phyloP scores from a whole-genome alignment of 148 eudicot species.

The Selenicereus undatus region DNA sequence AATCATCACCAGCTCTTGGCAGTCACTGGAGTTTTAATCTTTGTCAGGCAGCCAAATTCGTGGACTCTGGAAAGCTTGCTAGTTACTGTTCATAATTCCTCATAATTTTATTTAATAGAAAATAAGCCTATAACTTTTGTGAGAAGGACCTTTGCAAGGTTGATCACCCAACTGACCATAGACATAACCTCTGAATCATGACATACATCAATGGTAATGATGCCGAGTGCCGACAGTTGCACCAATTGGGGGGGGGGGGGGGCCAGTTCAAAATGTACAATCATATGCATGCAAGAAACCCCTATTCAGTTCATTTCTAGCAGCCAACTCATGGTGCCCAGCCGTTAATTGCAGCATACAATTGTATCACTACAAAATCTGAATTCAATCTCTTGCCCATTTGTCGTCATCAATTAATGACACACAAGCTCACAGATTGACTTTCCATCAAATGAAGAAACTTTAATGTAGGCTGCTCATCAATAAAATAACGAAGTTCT shows the following conservation, averaged over 20 bases:
- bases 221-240: not conserved
- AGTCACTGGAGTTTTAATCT: not conserved
- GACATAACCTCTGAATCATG: not conserved
- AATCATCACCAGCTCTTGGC: not conserved
- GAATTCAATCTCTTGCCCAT: not conserved
- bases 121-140: not conserved
- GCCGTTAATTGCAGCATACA: not conserved
- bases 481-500: not conserved
- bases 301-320: not conserved
- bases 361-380: not conserved
- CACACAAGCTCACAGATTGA: not conserved
- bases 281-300: not conserved
- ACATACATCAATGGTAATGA: not conserved
- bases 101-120: not conserved
- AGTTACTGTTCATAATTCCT: not conserved
- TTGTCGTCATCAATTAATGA: not conserved
- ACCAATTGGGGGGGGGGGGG: not conserved
- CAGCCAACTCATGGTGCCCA: not conserved
- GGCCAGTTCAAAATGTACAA: not conserved
- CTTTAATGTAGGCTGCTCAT: not conserved
- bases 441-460: not conserved
- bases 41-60: not conserved
- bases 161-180: not conserved
- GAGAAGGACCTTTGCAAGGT: not conserved
- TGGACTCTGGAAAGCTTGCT: not conserved